A percentile compares a stretch with the other conserved stretches of the same genome.
Evolutionary conservation across 2,329 filamentous ascomycete species (phyloP).

Genomic region (Geosmithia flava): DNA sequence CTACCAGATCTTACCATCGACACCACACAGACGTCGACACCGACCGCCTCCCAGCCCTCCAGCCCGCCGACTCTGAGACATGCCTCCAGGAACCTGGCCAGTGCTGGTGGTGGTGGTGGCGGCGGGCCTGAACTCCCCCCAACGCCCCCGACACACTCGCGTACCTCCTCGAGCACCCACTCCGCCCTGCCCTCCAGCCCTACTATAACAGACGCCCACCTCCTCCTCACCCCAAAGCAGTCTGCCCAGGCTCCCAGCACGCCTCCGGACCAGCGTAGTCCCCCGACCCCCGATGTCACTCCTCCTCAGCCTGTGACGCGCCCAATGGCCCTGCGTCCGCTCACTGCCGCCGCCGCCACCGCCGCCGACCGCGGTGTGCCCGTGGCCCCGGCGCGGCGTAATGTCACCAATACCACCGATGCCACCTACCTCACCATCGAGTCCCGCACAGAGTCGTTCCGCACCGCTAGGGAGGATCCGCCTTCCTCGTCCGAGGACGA

Average conservation of each 20-base stretch:
- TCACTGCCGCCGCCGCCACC: constrained; percentile 8
- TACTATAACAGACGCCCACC: constrained; percentile 19
- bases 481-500: constrained; percentile 45
- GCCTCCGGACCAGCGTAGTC: constrained; percentile 52
- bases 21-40: constrained; percentile 10
- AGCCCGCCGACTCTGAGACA: constrained; percentile 24
- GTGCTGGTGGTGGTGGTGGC: no score
- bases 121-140: constrained; percentile 41
- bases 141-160: constrained; percentile 50
- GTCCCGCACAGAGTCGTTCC: constrained; percentile 58
- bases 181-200: constrained; percentile 29
- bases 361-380: constrained; percentile 18
- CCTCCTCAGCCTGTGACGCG: constrained; percentile 44
- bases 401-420: constrained; percentile 24
- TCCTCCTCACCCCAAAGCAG: constrained; percentile 23
- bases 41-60: constrained; percentile 17
- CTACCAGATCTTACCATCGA: constrained; percentile 14
- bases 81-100: background rate
- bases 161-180: constrained; percentile 40
- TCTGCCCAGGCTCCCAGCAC: constrained; percentile 37
- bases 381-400: constrained; percentile 32
- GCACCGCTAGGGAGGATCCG: constrained; percentile 54
- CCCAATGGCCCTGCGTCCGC: constrained; percentile 31
- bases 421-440: constrained; percentile 33
- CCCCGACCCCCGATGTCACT: constrained; percentile 65